Conservation (phyloP, 1,139 yeast genomes). For the Yamadazyma taylorii region DNA sequence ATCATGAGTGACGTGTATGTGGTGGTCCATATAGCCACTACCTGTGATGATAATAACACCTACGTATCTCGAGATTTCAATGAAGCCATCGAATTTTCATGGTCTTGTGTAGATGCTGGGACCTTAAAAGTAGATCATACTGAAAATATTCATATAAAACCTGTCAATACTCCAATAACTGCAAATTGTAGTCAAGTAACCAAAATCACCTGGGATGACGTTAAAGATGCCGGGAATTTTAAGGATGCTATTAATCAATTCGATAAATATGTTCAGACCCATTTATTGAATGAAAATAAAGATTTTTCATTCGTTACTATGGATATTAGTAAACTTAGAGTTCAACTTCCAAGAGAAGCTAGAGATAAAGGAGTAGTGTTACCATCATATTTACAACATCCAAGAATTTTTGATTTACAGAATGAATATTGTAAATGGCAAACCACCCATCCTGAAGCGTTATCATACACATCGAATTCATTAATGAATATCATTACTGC, state of each 20-base stretch:
- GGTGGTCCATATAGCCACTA: conserved; percentile 62
- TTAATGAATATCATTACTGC: conserved; percentile 57
- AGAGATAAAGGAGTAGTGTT: conserved; percentile 70
- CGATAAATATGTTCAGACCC: conserved; percentile 49
- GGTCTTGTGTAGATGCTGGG: conserved; percentile 50
- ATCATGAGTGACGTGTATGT: conserved; percentile 60
- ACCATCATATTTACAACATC: conserved; percentile 75
- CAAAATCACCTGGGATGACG: conserved; percentile 63
- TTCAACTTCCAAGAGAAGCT: conserved; percentile 79
- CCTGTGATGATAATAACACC: conserved; percentile 65
- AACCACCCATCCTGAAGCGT: conserved; percentile 56
- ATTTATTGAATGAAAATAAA: conserved; percentile 39
- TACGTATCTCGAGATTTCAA: conserved; percentile 62
- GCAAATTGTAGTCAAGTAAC: conserved; percentile 56
- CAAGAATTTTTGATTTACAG: conserved; percentile 73
- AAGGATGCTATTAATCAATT: conserved; percentile 59
- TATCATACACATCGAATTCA: conserved; percentile 50
- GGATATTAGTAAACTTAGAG: conserved; percentile 69
- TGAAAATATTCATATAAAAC: conserved; percentile 55
- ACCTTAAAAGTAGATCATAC: conserved; percentile 35
- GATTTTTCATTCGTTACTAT: conserved; percentile 70
- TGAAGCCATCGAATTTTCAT: conserved; percentile 67
- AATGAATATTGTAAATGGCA: conserved; percentile 77
- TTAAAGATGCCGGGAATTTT: conserved; percentile 53
- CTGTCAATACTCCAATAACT: conserved; percentile 68